Conservation (phyloP, 2,329 filamentous ascomycete genomes). For the Curvularia sp. region DNA sequence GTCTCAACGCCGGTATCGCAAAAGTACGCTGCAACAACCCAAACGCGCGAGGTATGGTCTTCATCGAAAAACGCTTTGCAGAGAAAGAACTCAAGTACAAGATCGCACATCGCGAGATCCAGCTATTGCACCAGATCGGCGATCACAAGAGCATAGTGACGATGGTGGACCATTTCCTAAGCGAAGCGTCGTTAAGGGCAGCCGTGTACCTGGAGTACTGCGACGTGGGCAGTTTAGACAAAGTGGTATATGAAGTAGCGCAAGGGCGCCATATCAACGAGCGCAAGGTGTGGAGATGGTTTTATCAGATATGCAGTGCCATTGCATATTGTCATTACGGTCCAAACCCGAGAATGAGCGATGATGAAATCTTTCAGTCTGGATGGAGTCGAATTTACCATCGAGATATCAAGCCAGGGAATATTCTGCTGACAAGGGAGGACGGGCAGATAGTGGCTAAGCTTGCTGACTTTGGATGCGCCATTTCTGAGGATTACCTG, state of each 20-base stretch:
- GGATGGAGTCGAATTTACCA: slow-evolving; percentile 28
- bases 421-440: slow-evolving; percentile 24
- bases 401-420: slow-evolving; percentile 28
- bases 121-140: slow-evolving; percentile 18
- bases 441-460: slow-evolving; percentile 20
- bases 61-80: slow-evolving; percentile 26
- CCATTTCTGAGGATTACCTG: slow-evolving; percentile 15
- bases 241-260: slow-evolving; percentile 1
- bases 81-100: slow-evolving; percentile 5
- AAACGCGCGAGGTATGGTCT: slow-evolving; percentile 6
- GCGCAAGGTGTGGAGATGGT: slow-evolving; percentile 27
- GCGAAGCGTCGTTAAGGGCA: slow-evolving; percentile 4
- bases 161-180: slow-evolving; percentile 25
- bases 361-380: slow-evolving; percentile 10
- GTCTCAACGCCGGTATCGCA: slow-evolving; percentile 17
- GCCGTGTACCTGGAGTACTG: slow-evolving; percentile 30
- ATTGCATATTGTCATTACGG: slow-evolving; percentile 26
- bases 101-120: slow-evolving; percentile 19
- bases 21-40: slow-evolving; percentile 10
- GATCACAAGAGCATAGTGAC: slow-evolving; percentile 16
- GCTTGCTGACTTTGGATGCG: slow-evolving; percentile 30
- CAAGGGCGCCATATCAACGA: slow-evolving; percentile 12
- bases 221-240: slow-evolving; percentile 14
- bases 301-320: slow-evolving; percentile 19
- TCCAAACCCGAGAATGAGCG: slow-evolving; percentile 8